Conservation (phyloP, 305 asterid species). For the Salvia sclarea region DNA sequence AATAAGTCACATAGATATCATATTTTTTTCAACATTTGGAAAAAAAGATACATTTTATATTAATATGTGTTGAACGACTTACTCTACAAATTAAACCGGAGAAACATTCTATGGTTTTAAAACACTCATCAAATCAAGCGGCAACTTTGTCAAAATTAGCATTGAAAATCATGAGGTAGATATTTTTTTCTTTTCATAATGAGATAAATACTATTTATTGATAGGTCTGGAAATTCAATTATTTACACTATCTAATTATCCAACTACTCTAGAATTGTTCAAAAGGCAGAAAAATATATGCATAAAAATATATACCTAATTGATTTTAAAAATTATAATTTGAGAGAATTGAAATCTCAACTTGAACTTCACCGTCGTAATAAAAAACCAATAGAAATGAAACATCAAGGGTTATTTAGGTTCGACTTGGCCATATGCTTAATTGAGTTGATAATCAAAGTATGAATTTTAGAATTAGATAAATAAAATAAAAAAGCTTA, state of each 20-base stretch:
- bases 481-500: no score
- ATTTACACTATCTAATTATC: background rate
- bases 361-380: background rate
- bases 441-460: background rate
- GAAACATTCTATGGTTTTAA: background rate
- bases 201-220: background rate
- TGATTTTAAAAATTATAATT: background rate
- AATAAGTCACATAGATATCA: background rate
- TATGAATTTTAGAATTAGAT: background rate
- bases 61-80: constrained; percentile 11
- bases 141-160: constrained; percentile 17
- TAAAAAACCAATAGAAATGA: background rate
- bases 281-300: background rate
- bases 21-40: constrained; percentile 26
- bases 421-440: background rate
- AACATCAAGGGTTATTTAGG: background rate
- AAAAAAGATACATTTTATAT: background rate
- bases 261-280: background rate
- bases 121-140: background rate
- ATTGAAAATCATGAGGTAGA: constrained; percentile 10
- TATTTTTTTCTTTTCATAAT: background rate
- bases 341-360: background rate
- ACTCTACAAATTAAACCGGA: background rate
- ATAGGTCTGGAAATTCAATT: background rate
- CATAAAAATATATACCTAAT: background rate